phyloP scores from a whole-genome alignment of 176 grass and related monocot genomes.

The Hordeum vulgare region DNA sequence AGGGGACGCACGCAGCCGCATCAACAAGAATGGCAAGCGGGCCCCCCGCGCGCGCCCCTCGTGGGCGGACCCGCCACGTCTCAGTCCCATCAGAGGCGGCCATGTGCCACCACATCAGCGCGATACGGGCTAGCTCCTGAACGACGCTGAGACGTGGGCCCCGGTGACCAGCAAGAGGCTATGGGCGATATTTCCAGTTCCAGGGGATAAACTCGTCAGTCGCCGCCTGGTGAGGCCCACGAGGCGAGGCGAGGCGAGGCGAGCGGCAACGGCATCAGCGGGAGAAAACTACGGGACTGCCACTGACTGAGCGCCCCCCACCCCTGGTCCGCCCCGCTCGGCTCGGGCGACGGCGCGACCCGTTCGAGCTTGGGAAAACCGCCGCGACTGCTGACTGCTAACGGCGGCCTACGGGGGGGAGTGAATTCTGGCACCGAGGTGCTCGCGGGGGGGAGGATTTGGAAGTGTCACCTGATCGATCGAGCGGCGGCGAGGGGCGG shows the following conservation, averaged over 20 bases:
- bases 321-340: neutral
- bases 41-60: neutral
- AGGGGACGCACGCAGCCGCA: neutral
- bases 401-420: neutral
- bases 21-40: neutral
- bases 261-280: neutral
- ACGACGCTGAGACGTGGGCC: neutral
- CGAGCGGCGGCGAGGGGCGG: neutral
- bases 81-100: neutral
- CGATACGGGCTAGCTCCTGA: neutral
- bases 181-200: neutral
- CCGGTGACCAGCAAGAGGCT: neutral
- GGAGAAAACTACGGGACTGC: neutral
- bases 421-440: neutral
- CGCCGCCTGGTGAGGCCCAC: neutral
- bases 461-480: neutral
- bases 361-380: neutral
- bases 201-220: neutral
- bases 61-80: neutral
- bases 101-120: neutral
- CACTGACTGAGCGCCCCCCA: constrained; percentile 23
- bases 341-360: neutral
- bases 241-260: neutral
- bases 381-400: neutral
- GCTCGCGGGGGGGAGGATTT: neutral